Conservation (phyloP, 768 basidiomycete species). For the Artomyces pyxidatus region DNA sequence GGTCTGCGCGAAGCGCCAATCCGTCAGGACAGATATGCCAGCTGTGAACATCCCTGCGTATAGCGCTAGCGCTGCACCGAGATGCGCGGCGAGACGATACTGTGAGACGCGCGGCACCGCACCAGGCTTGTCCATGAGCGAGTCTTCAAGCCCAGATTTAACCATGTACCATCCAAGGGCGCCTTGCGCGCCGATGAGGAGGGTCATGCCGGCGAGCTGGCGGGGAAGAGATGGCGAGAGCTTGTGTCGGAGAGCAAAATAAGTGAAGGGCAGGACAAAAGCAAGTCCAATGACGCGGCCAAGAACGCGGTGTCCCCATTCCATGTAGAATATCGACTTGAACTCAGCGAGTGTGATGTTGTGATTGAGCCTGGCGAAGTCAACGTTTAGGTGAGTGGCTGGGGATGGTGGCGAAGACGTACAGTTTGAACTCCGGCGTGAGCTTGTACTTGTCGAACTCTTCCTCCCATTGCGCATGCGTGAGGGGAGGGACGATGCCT, state of each 20-base stretch:
- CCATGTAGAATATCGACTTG: constrained; percentile 96
- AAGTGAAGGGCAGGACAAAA: constrained; percentile 78
- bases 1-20: constrained; percentile 62
- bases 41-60: constrained; percentile 89
- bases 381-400: not conserved
- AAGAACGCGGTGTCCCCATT: constrained; percentile 92
- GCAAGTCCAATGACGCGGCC: constrained; percentile 79
- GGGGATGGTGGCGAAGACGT: constrained; percentile 24
- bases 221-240: constrained; percentile 55
- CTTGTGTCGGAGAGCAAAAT: constrained; percentile 66
- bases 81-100: constrained; percentile 91
- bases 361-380: constrained; percentile 66
- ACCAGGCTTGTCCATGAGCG: constrained; percentile 69
- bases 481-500: constrained; percentile 79
- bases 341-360: constrained; percentile 84
- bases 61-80: constrained; percentile 85
- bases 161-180: constrained; percentile 99
- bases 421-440: constrained; percentile 96
- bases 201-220: constrained; percentile 64
- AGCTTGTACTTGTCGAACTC: constrained; percentile 93
- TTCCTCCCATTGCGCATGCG: constrained; percentile 64
- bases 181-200: constrained; percentile 87
- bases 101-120: constrained; percentile 94
- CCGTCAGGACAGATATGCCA: constrained; percentile 67
- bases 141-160: constrained; percentile 85